Percentiles rank a stretch among this genome's conserved stretches.
These are phyloP conservation scores for Diaporthe sp. DNA, from an alignment of 2,329 filamentous ascomycete genomes.

Conservation along the genomic window DNA sequence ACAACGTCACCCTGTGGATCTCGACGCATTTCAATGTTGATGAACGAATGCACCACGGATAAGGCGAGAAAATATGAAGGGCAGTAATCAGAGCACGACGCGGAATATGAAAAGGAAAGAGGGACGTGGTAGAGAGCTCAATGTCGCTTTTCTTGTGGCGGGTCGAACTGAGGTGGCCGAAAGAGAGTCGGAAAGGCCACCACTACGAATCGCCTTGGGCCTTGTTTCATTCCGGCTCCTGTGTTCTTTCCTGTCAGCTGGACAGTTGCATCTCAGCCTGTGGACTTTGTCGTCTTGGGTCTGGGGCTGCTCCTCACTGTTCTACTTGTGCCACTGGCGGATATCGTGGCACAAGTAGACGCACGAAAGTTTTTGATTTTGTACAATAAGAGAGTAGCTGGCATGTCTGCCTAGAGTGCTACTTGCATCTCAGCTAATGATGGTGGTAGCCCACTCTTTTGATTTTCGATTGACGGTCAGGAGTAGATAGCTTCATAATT, in stretches of 20 bases:
- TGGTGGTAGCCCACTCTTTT: not conserved
- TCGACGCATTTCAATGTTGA: not conserved
- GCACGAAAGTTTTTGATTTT: slow-evolving; percentile 14
- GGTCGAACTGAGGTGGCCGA: not conserved
- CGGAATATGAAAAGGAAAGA: not conserved
- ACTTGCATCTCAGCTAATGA: not conserved
- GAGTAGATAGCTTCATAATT: not conserved
- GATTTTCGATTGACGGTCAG: not conserved
- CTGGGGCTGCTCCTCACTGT: not conserved
- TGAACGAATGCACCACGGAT: not conserved
- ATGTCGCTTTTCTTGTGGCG: not conserved
- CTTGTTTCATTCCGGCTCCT: not conserved
- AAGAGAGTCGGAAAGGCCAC: not conserved
- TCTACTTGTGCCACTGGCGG: not conserved
- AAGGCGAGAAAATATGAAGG: not conserved
- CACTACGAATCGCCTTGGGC: not conserved
- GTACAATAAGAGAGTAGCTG: not conserved
- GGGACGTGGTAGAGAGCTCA: not conserved
- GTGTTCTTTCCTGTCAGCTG: not conserved
- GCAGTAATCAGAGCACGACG: not conserved
- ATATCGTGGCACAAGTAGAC: not conserved
- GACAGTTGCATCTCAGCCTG: not conserved
- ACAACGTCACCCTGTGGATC: not conserved
- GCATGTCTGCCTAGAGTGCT: not conserved
- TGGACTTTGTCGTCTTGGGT: not conserved